phyloP scores from a whole-genome alignment of 768 basidiomycete species.

The Hypholoma sublateritium region DNA sequence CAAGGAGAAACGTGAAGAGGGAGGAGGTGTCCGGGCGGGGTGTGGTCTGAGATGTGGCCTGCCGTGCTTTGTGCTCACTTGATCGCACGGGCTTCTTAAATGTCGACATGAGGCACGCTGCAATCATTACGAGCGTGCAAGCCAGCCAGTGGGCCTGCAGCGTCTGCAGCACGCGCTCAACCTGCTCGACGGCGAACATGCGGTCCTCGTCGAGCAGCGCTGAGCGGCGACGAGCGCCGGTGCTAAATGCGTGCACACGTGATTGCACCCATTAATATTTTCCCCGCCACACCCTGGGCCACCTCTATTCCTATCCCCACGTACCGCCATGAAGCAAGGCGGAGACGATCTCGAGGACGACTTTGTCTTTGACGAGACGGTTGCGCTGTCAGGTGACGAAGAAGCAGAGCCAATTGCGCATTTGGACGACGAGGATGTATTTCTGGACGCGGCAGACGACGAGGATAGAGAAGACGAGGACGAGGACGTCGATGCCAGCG shows the following conservation, averaged over 20 bases:
- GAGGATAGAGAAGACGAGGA: constrained; percentile 20
- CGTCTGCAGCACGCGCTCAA: background rate
- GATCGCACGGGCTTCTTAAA: constrained; percentile 22
- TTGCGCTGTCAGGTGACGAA: constrained; percentile 66
- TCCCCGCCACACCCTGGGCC: background rate
- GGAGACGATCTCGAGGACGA: constrained; percentile 88
- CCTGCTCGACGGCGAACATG: background rate
- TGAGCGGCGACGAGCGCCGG: background rate
- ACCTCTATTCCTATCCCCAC: background rate
- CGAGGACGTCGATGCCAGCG: constrained; percentile 20
- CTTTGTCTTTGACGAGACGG: constrained; percentile 67
- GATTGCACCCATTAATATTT: constrained; percentile 1
- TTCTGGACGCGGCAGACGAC: constrained; percentile 32
- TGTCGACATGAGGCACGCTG: constrained; percentile 29
- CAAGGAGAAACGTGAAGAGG: background rate
- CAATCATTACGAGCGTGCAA: constrained; percentile 19
- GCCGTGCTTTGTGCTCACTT: constrained; percentile 7
- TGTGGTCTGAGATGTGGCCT: constrained; percentile 1
- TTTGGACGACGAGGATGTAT: constrained; percentile 32
- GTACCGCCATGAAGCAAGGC: constrained; percentile 32
- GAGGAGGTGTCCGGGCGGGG: constrained; percentile 1
- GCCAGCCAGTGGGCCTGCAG: constrained; percentile 9
- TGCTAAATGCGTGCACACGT: background rate
- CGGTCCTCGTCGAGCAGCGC: background rate
- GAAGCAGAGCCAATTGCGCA: constrained; percentile 25